Conservation (phyloP, 1,284 basidiomycete genomes). For the Lentinula novae-zelandiae region DNA sequence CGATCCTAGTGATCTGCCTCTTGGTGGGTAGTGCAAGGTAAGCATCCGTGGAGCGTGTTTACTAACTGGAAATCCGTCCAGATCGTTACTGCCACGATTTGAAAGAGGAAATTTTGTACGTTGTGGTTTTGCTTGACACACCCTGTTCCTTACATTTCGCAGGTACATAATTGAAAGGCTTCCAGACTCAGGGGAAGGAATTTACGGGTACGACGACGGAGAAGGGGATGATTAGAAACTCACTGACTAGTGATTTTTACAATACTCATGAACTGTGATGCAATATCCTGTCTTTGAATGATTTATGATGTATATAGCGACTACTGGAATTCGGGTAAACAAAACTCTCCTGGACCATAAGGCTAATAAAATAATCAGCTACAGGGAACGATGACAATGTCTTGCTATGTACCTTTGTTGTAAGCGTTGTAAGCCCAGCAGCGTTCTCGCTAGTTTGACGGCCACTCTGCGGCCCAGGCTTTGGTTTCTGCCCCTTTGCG, state of each 20-base stretch:
- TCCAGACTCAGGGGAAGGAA: slow-evolving; percentile 72
- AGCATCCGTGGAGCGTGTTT: background rate
- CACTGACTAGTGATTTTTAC: background rate
- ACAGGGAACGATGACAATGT: background rate
- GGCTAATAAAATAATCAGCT: slow-evolving; percentile 49
- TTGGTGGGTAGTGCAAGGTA: slow-evolving; percentile 42
- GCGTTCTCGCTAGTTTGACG: slow-evolving; percentile 89
- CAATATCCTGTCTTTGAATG: background rate
- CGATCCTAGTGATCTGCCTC: slow-evolving; percentile 62
- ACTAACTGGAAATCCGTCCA: slow-evolving; percentile 25
- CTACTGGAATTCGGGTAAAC: slow-evolving; percentile 81
- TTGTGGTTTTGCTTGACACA: slow-evolving; percentile 16
- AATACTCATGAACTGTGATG: background rate
- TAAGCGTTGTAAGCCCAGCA: slow-evolving; percentile 82
- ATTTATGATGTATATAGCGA: background rate
- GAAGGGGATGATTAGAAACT: slow-evolving; percentile 67
- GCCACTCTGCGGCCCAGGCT: slow-evolving; percentile 88
- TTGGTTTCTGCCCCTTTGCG: slow-evolving; percentile 82
- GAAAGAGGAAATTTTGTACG: slow-evolving; percentile 79
- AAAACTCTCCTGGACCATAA: slow-evolving; percentile 91
- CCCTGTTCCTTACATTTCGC: slow-evolving; percentile 10
- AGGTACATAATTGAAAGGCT: slow-evolving; percentile 78
- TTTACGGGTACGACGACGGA: slow-evolving; percentile 66
- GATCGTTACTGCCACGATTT: slow-evolving; percentile 84
- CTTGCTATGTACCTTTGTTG: slow-evolving; percentile 59